Evolutionary conservation across 2,329 filamentous ascomycete genomes (phyloP), one percentile per base, ranked within the genome.

Genomic region (Tolypocladium guangdongense): DNA sequence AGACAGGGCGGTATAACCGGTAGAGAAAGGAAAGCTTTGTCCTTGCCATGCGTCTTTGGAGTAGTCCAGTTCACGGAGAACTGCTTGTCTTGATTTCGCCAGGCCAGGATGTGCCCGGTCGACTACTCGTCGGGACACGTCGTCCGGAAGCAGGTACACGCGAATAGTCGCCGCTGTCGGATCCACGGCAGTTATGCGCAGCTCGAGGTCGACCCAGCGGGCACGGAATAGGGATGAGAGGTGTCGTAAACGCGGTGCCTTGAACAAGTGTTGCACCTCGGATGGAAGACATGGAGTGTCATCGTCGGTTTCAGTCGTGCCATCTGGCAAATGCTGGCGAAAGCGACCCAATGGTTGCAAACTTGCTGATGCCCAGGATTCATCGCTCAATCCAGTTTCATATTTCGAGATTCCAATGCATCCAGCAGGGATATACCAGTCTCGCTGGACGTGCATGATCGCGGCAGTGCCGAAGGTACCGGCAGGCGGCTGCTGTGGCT

Each of bases 101-200:
- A 86, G 64, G 18, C 61, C 64, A 2, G 59, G 60, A 53, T 75
- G 70, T 1, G 68, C 71, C 7, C 82, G 74, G 39, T 78, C 70
- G n/a, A 87, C 70, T 4, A 66, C 64, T 1, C 71, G 64, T 33
- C 81, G 76, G 2, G 77, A 75, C 36, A 81, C 72, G 66, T 91
- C 87, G 57, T 87, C 81, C 2, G 85, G 83, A 2, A 88, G 74
- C 4, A 87, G 59, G 60, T 85, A 83, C 0, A 88, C 71, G 24
- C 84, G 75, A 8, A 81, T 39, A 7, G 71, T 62, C 20, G 65
- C 68, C 6, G 54, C 48, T 1, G 58, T 46, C 3, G 58, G 50
- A 14, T 57, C 48, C 7, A 60, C 54, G 2, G 54, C 18, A 41
- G 58, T 61, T 3, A 64, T 24, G 2, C 60, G 59, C 47, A 75